phyloP scores from a whole-genome alignment of 257 asterid genomes.

The Jaltomata sinuosa region DNA sequence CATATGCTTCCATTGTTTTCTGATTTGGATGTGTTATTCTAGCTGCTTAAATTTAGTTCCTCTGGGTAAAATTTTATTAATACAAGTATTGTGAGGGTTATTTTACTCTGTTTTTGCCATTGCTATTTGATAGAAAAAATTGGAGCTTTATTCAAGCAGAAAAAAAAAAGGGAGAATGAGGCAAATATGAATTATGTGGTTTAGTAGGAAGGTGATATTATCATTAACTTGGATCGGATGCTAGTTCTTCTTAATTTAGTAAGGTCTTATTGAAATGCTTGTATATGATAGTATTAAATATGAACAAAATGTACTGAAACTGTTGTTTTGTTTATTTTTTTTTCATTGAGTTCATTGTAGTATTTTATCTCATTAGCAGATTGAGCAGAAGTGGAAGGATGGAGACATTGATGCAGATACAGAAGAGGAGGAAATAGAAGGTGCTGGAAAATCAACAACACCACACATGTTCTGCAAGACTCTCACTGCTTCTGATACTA shows the following conservation, averaged over 20 bases:
- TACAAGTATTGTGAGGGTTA: neutral
- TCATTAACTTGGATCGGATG: neutral
- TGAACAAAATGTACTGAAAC: neutral
- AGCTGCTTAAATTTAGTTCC: neutral
- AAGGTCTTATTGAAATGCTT: neutral
- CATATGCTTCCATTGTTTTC: constrained; percentile 1
- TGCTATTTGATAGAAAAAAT: neutral
- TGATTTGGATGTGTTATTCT: neutral
- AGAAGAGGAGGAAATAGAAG: constrained; percentile 56
- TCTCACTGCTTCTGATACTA: constrained; percentile 94
- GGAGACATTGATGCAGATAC: constrained; percentile 42
- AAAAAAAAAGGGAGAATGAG: neutral
- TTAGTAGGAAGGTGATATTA: neutral
- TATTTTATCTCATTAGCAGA: constrained; percentile 10
- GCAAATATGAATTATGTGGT: neutral
- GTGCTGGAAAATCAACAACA: constrained; percentile 45
- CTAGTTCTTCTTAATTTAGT: neutral
- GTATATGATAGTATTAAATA: neutral
- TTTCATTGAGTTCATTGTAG: neutral
- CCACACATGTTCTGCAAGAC: constrained; percentile 97
- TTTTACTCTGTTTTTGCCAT: neutral
- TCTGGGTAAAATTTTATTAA: neutral
- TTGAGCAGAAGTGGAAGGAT: constrained; percentile 57
- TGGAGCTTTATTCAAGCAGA: neutral
- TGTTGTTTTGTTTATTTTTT: neutral